Evolutionary conservation across 768 basidiomycete species (phyloP).

Genomic region (Coprinellus aureogranulatus): DNA sequence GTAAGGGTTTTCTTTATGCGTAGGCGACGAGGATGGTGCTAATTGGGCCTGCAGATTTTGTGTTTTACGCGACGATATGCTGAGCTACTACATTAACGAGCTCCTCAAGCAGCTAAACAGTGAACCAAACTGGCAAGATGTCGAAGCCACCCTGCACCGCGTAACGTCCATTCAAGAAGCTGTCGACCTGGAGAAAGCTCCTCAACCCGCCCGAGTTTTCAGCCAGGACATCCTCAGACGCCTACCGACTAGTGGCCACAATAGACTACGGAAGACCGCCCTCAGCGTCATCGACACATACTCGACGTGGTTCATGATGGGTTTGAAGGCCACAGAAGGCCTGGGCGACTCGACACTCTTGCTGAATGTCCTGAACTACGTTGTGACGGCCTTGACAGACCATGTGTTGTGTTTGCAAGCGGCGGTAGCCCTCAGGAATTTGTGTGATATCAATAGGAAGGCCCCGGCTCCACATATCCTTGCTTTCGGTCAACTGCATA

Average conservation of each 20-base stretch:
- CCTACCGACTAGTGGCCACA: constrained; percentile 61
- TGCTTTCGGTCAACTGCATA: constrained; percentile 83
- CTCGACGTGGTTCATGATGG: constrained; percentile 78
- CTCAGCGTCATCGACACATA: constrained; percentile 69
- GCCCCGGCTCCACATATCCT: constrained; percentile 80
- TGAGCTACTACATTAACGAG: constrained; percentile 65
- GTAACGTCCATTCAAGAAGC: constrained; percentile 88
- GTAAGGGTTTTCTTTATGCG: no score
- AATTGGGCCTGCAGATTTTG: constrained; percentile 86
- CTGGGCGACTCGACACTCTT: no score
- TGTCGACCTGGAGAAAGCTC: constrained; percentile 52
- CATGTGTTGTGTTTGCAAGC: constrained; percentile 64
- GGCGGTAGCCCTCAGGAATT: constrained; percentile 76
- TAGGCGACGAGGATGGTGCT: no score
- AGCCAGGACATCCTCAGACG: constrained; percentile 66
- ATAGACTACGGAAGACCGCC: constrained; percentile 70
- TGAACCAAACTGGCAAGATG: constrained; percentile 74
- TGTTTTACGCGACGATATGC: constrained; percentile 80
- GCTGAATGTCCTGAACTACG: constrained; percentile 64
- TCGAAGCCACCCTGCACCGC: constrained; percentile 86
- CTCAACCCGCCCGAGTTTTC: constrained; percentile 63
- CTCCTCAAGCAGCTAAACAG: constrained; percentile 56
- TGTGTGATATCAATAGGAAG: constrained; percentile 88
- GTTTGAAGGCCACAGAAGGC: no score
- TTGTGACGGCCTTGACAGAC: constrained; percentile 69